phyloP scores from a whole-genome alignment of 441 rosid species.

The Croton setiger region DNA sequence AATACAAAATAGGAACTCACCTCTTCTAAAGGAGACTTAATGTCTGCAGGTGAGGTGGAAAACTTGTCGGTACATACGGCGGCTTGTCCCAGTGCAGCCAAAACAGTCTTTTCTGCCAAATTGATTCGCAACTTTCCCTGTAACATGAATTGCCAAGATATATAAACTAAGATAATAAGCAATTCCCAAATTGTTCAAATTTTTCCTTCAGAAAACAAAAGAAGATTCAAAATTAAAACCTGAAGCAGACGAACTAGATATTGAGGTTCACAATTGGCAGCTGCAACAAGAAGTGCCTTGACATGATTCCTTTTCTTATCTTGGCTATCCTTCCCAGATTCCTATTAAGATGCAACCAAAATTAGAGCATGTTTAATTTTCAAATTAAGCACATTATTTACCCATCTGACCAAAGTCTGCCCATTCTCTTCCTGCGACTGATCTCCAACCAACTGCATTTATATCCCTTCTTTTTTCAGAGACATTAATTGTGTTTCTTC shows the following conservation, averaged over 20 bases:
- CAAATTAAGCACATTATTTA: constrained; percentile 5
- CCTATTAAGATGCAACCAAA: constrained; percentile 43
- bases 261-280: constrained; percentile 89
- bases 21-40: constrained; percentile 81
- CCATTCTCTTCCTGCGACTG: neutral
- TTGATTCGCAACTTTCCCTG: constrained; percentile 81
- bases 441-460: neutral
- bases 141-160: constrained; percentile 19
- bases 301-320: constrained; percentile 89
- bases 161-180: constrained; percentile 9
- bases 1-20: constrained; percentile 35
- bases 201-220: too few species aligned
- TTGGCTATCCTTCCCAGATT: constrained; percentile 88
- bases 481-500: neutral
- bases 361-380: constrained; percentile 1
- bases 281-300: constrained; percentile 91
- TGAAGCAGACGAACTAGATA: constrained; percentile 90
- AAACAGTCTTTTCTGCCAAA: constrained; percentile 76
- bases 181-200: constrained; percentile 15
- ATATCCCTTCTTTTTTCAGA: neutral
- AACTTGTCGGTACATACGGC: constrained; percentile 66
- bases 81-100: constrained; percentile 95
- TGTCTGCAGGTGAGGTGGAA: constrained; percentile 55
- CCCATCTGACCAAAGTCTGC: neutral
- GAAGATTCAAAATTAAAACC: constrained; percentile 35